Evolutionary conservation across 2,329 filamentous ascomycete genomes (phyloP).

Genomic region (Tolypocladium album): DNA sequence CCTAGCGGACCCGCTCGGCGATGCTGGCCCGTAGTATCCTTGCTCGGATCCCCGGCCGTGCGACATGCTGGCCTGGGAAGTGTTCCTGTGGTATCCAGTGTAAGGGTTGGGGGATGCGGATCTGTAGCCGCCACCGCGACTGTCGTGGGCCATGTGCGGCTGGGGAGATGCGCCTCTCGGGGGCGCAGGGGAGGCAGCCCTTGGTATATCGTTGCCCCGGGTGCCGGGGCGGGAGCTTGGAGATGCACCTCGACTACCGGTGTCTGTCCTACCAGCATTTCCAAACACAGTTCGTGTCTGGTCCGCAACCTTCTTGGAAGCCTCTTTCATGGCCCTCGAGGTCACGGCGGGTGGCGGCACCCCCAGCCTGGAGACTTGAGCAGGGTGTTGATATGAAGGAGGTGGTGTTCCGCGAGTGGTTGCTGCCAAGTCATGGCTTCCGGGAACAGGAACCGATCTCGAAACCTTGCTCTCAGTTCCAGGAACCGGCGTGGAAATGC

Average conservation of each 20-base stretch:
- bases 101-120: constrained; percentile 58
- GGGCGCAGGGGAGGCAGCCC: constrained; percentile 58
- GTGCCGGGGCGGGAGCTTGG: constrained; percentile 45
- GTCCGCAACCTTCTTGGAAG: constrained; percentile 76
- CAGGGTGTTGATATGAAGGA: constrained; percentile 65
- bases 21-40: constrained; percentile 40
- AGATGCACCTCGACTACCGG: constrained; percentile 18
- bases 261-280: constrained; percentile 20
- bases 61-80: constrained; percentile 27
- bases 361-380: constrained; percentile 64
- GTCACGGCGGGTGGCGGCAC: constrained; percentile 89
- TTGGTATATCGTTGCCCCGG: constrained; percentile 46
- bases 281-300: constrained; percentile 75
- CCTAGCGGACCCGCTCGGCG: constrained; percentile 35
- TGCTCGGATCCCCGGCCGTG: constrained; percentile 37
- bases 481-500: constrained; percentile 74
- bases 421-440: constrained; percentile 32
- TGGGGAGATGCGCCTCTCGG: constrained; percentile 53
- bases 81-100: constrained; percentile 23
- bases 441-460: constrained; percentile 49
- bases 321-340: constrained; percentile 88
- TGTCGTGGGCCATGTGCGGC: constrained; percentile 40
- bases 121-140: constrained; percentile 29
- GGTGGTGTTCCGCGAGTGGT: constrained; percentile 68
- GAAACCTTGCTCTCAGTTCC: constrained; percentile 29